phyloP scores from a whole-genome alignment of 495 filamentous ascomycete genomes.

The Tuber aestivum region DNA sequence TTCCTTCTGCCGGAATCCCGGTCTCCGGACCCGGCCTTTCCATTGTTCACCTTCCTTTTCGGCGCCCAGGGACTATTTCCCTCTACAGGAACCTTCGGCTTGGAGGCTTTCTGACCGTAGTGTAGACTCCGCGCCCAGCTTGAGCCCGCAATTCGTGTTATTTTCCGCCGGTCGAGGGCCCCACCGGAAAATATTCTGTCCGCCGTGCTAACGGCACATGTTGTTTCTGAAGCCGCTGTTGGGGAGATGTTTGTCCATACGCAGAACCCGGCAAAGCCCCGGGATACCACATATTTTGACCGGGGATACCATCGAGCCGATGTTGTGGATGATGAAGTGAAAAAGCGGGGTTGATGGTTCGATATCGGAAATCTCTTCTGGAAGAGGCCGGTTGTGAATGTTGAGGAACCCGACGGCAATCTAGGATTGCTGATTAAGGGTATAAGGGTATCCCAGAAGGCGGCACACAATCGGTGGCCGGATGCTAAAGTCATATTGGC shows the following conservation, averaged over 20 bases:
- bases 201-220: constrained; percentile 24
- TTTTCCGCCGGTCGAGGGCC: constrained; percentile 27
- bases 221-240: constrained; percentile 33
- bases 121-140: constrained; percentile 31
- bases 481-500: constrained; percentile 36
- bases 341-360: constrained; percentile 24
- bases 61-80: not conserved
- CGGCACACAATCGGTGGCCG: constrained; percentile 39
- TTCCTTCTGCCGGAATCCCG: constrained; percentile 14
- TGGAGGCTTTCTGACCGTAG: constrained; percentile 15
- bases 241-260: constrained; percentile 38
- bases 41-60: constrained; percentile 13
- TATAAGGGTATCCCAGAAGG: constrained; percentile 36
- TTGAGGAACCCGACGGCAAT: constrained; percentile 17
- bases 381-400: constrained; percentile 27
- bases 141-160: constrained; percentile 26
- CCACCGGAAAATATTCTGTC: constrained; percentile 22
- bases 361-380: constrained; percentile 23
- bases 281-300: constrained; percentile 41
- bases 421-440: constrained; percentile 29
- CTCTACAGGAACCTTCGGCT: constrained; percentile 29
- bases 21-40: constrained; percentile 22
- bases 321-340: constrained; percentile 23
- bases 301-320: constrained; percentile 29
- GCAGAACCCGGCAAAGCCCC: constrained; percentile 41